Conservation (phyloP, 1,284 basidiomycete genomes). For the Marasmius oreades region DNA sequence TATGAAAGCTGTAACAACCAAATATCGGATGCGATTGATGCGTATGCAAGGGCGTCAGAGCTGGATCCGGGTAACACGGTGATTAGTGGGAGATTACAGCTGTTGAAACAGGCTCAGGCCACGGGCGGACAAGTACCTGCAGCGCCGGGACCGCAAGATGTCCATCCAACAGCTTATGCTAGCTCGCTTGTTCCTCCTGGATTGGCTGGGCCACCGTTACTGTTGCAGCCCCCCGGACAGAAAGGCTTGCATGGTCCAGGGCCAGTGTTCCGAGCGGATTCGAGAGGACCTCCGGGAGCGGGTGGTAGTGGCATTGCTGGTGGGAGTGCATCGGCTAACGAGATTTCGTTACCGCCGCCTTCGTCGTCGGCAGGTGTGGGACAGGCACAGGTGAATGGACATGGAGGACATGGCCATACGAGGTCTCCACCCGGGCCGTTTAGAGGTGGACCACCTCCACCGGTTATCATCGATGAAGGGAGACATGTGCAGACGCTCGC, state of each 20-base stretch:
- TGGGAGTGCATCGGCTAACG: constrained; percentile 18
- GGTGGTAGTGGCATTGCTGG: no score
- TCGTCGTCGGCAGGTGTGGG: constrained; percentile 20
- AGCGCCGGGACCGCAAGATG: constrained; percentile 89
- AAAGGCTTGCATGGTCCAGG: constrained; percentile 32
- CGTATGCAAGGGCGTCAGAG: constrained; percentile 90
- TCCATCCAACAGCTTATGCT: constrained; percentile 92
- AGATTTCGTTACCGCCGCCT: constrained; percentile 61
- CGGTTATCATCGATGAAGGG: constrained; percentile 68
- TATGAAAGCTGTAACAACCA: constrained; percentile 99
- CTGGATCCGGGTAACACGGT: constrained; percentile 80
- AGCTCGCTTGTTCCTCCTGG: constrained; percentile 66
- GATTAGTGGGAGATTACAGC: constrained; percentile 74
- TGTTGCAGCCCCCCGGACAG: constrained; percentile 49
- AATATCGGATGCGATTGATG: constrained; percentile 97
- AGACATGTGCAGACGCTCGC: constrained; percentile 64
- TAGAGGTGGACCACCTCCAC: constrained; percentile 74
- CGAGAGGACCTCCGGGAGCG: constrained; percentile 47
- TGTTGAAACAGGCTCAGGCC: constrained; percentile 79
- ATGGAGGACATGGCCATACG: constrained; percentile 18
- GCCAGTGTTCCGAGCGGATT: constrained; percentile 58
- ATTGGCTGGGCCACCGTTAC: constrained; percentile 57
- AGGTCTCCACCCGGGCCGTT: constrained; percentile 65
- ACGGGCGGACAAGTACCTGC: constrained; percentile 77
- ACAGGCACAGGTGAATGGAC: constrained; percentile 28